phyloP scores from a whole-genome alignment of 805 yeast genomes.

The Hanseniaspora singularis region DNA sequence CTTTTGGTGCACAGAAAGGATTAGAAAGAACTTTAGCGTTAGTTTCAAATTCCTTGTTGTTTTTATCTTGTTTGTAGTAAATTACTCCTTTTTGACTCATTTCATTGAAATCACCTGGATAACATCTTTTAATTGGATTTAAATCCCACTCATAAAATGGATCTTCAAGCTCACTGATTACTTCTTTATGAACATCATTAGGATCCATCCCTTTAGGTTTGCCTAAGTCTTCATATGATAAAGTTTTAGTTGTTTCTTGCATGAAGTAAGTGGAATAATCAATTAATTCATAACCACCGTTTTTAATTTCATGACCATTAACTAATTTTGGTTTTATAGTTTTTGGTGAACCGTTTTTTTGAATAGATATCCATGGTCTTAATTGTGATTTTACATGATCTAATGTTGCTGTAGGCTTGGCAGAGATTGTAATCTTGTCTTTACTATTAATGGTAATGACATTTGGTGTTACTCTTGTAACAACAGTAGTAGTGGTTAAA shows the following conservation, averaged over 20 bases:
- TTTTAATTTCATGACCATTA: slow-evolving; percentile 38
- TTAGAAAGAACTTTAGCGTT: slow-evolving; percentile 34
- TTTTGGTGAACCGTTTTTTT: slow-evolving; percentile 67
- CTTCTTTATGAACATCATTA: slow-evolving; percentile 47
- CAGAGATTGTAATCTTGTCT: slow-evolving; percentile 36
- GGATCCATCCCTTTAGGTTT: slow-evolving; percentile 64
- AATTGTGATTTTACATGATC: slow-evolving; percentile 24
- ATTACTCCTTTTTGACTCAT: slow-evolving; percentile 41
- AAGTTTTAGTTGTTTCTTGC: slow-evolving; percentile 47
- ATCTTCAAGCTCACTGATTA: slow-evolving; percentile 50
- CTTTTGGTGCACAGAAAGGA: slow-evolving; percentile 80
- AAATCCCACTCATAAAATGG: slow-evolving; percentile 49
- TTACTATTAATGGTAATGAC: slow-evolving; percentile 37
- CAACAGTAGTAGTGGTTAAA: slow-evolving; percentile 28
- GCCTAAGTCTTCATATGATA: slow-evolving; percentile 44
- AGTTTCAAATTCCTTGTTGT: slow-evolving; percentile 17
- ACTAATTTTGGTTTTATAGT: slow-evolving; percentile 48
- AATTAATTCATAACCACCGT: slow-evolving; percentile 59
- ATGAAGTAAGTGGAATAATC: slow-evolving; percentile 67
- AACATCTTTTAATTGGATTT: slow-evolving; percentile 74
- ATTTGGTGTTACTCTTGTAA: slow-evolving; percentile 59
- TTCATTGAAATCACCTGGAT: slow-evolving; percentile 56
- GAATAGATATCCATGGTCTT: slow-evolving; percentile 63
- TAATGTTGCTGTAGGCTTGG: slow-evolving; percentile 45
- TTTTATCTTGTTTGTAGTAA: slow-evolving; percentile 18